Evolutionary conservation across 495 filamentous ascomycete genomes (phyloP).

Genomic region (Aspergillus biplanus): DNA sequence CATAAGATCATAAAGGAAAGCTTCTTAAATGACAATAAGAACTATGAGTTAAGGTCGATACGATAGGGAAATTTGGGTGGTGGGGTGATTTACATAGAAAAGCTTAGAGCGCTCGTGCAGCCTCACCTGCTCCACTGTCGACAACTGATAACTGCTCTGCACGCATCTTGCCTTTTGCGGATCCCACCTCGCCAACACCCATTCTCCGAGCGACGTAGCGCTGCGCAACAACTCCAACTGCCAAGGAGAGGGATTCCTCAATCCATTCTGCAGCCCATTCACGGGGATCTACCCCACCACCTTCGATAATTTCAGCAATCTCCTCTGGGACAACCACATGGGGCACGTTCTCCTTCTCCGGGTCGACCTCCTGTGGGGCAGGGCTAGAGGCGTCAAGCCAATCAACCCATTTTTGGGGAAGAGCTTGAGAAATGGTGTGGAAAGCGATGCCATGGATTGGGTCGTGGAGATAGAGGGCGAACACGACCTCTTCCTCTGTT

Average conservation of each 20-base stretch:
- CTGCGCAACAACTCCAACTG: conserved; percentile 88
- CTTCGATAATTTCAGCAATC: conserved; percentile 85
- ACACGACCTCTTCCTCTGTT: conserved; percentile 65
- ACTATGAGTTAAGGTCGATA: conserved; percentile 6
- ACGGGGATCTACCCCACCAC: conserved; percentile 87
- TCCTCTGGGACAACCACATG: conserved; percentile 68
- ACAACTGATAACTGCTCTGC: conserved; percentile 70
- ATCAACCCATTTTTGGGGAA: conserved; percentile 85
- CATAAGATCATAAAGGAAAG: conserved; percentile 18
- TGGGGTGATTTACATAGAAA: background rate
- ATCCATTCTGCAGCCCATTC: conserved; percentile 99
- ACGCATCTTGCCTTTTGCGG: conserved; percentile 74
- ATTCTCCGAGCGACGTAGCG: conserved; percentile 92
- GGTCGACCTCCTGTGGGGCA: conserved; percentile 42
- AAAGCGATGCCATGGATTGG: conserved; percentile 91
- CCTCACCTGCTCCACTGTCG: conserved; percentile 78
- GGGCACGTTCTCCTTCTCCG: conserved; percentile 38
- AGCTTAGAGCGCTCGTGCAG: conserved; percentile 66
- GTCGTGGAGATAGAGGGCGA: conserved; percentile 92
- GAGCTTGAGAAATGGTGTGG: conserved; percentile 75
- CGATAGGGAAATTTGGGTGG: background rate
- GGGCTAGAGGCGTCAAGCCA: conserved; percentile 85
- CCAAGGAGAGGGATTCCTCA: conserved; percentile 81
- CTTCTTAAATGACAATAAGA: background rate
- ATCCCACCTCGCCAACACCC: conserved; percentile 85